Evolutionary conservation across 2,329 filamentous ascomycete species (phyloP).

Genomic region (Spiromastix sp.): DNA sequence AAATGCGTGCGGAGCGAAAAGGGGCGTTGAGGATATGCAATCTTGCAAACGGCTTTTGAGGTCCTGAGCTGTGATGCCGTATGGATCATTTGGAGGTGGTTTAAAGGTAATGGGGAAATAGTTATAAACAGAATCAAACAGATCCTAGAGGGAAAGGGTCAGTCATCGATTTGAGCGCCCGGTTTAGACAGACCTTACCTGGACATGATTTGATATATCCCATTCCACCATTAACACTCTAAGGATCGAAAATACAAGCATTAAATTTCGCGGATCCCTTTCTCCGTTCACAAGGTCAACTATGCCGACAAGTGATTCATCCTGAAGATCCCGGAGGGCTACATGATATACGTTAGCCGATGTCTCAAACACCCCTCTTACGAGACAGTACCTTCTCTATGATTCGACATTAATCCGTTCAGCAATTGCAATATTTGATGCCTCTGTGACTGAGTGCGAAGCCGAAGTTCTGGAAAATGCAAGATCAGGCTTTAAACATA

Average conservation of each 20-base stretch:
- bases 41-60: slow-evolving; percentile 53
- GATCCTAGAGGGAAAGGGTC: too few relatives aligned
- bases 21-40: slow-evolving; percentile 52
- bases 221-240: slow-evolving; percentile 59
- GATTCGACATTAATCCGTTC: slow-evolving; percentile 51
- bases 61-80: slow-evolving; percentile 59
- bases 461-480: slow-evolving; percentile 47
- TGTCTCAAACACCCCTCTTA: too few relatives aligned
- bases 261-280: slow-evolving; percentile 59
- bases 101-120: slow-evolving; percentile 65
- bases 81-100: slow-evolving; percentile 58
- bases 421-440: slow-evolving; percentile 53
- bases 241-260: slow-evolving; percentile 59
- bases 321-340: slow-evolving; percentile 47
- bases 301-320: slow-evolving; percentile 51
- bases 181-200: slow-evolving; percentile 30
- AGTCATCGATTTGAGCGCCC: neutral
- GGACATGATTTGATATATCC: slow-evolving; percentile 50
- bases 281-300: slow-evolving; percentile 57
- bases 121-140: slow-evolving; percentile 61
- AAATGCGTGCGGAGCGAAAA: slow-evolving; percentile 57
- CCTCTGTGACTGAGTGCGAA: slow-evolving; percentile 53
- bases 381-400: slow-evolving; percentile 43
- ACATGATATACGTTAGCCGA: slow-evolving; percentile 2
- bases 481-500: neutral